Base-by-base conservation (phyloP, 2,329 filamentous ascomycete genomes). In the Fusarium musae region DNA sequence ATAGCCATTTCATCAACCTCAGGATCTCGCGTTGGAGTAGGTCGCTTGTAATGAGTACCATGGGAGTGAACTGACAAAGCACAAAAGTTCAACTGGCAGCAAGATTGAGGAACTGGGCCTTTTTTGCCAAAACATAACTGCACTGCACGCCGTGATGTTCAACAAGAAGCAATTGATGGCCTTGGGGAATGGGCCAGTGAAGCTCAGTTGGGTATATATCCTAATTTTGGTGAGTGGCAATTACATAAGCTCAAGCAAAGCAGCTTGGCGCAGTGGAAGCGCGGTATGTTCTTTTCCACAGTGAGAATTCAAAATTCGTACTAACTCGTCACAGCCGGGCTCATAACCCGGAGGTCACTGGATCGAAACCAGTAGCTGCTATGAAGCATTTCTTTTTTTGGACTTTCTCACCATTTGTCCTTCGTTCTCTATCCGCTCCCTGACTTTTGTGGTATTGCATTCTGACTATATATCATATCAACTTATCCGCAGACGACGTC, bases 191-290 rank as follows among this genome's bases (percentile, higher is more conserved):
- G 34, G 2, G 9, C 49, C 32, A 10, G n/a, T 17, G 2, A 3
- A 6, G 1, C 1, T 1, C 5, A 1, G 2, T 0, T 1, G 8
- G 13, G 3, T 3, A 9, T 23, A 42, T 36, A 26, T 1, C 0
- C 0, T 0, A 1, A 13, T 2, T 0, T 6, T 10, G 5, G 6
- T 3, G 0, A 0, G 0, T 0, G 0, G 0, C 6, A 9, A 59
- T 69, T 70, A 69, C 65, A 59, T 69, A 69, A 69, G 59, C 67
- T 60, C 37, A 64, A 63, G 65, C 64, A 67, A 74, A 73, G 71
- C 70, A 73, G 66, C 59, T 73, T 73, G 71, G 71, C 71, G 70
- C 71, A 73, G 71, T 61, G 71, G 70, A 72, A 73, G 71, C 71
- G 70, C 71, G 70, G 69, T 72, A 72, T 42, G 69, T 72, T 53